phyloP scores from a whole-genome alignment of 2,329 filamentous ascomycete genomes.

The Dactylellina parvicollis region DNA sequence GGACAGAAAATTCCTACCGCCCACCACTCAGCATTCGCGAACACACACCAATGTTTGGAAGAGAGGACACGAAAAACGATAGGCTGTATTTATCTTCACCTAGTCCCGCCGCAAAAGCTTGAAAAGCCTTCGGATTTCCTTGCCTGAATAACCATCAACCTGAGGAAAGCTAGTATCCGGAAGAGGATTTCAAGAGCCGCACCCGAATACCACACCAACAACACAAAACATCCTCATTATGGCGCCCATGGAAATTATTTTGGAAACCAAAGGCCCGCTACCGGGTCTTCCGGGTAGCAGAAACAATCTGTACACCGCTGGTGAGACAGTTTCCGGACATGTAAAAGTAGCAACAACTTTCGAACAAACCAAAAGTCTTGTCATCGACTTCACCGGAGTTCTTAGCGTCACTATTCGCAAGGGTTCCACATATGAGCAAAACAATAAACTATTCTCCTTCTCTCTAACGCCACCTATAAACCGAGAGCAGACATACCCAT shows the following conservation, averaged over 20 bases:
- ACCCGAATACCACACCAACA: slow-evolving; percentile 16
- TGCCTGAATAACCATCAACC: not conserved
- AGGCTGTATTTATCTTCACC: slow-evolving; percentile 27
- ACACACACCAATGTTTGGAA: not conserved
- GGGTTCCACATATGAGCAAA: slow-evolving; percentile 15
- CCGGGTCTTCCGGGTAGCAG: slow-evolving; percentile 36
- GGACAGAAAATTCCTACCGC: slow-evolving; percentile 22
- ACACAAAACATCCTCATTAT: slow-evolving; percentile 5
- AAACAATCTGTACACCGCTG: slow-evolving; percentile 38
- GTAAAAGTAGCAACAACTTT: slow-evolving; percentile 20
- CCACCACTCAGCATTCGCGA: slow-evolving; percentile 1
- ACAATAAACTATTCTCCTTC: slow-evolving; percentile 41
- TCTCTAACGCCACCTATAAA: slow-evolving; percentile 11
- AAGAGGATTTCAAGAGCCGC: not conserved
- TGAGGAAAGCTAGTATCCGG: not conserved
- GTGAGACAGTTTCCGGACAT: slow-evolving; percentile 43
- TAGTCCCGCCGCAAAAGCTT: not conserved
- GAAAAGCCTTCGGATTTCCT: not conserved
- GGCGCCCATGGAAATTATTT: slow-evolving; percentile 33
- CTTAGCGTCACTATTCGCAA: slow-evolving; percentile 18
- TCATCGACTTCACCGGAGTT: slow-evolving; percentile 35
- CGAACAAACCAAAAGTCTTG: slow-evolving; percentile 32
- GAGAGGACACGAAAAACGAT: not conserved
- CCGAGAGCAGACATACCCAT: slow-evolving; percentile 18
- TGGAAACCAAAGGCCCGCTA: slow-evolving; percentile 29